phyloP scores from a whole-genome alignment of 169 alveolate genomes.

The Plasmodium cynomolgi region DNA sequence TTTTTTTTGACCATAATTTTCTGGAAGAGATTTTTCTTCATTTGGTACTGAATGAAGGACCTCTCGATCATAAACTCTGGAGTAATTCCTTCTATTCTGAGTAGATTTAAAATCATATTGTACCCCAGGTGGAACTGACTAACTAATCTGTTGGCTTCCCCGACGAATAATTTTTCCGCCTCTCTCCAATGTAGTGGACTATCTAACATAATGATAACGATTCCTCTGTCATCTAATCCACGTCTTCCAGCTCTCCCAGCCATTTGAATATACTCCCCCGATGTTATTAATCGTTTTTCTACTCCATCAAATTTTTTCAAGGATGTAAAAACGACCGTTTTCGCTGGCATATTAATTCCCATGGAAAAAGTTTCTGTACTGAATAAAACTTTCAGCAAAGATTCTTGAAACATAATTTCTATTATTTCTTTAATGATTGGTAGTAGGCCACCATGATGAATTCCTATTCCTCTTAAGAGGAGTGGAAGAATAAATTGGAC shows the following conservation, averaged over 20 bases:
- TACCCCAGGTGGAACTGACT: slow-evolving; percentile 95
- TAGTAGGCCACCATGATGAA: slow-evolving; percentile 98
- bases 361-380: slow-evolving; percentile 98
- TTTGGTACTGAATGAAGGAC: slow-evolving; percentile 96
- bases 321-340: slow-evolving; percentile 97
- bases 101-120: slow-evolving; percentile 97
- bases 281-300: slow-evolving; percentile 92
- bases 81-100: slow-evolving; percentile 95
- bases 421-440: slow-evolving; percentile 98
- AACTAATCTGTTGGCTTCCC: slow-evolving; percentile 93
- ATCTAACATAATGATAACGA: slow-evolving; percentile 96
- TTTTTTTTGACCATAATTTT: slow-evolving; percentile 86
- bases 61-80: slow-evolving; percentile 97
- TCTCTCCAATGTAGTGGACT: slow-evolving; percentile 92
- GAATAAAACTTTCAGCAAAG: slow-evolving; percentile 94
- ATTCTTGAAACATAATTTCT: slow-evolving; percentile 97
- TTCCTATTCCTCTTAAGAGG: slow-evolving; percentile 96
- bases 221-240: slow-evolving; percentile 98
- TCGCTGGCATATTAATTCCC: slow-evolving; percentile 99
- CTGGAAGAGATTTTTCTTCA: slow-evolving; percentile 84
- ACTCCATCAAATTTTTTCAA: slow-evolving; percentile 96
- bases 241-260: slow-evolving; percentile 98
- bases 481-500: slow-evolving; percentile 93
- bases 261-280: slow-evolving; percentile 97
- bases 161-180: slow-evolving; percentile 93